A percentile compares a stretch with the other conserved stretches of the same genome.
These are phyloP conservation scores for Haplographium delicatum DNA, from an alignment of 495 filamentous ascomycete genomes.

Conservation along the genomic window DNA sequence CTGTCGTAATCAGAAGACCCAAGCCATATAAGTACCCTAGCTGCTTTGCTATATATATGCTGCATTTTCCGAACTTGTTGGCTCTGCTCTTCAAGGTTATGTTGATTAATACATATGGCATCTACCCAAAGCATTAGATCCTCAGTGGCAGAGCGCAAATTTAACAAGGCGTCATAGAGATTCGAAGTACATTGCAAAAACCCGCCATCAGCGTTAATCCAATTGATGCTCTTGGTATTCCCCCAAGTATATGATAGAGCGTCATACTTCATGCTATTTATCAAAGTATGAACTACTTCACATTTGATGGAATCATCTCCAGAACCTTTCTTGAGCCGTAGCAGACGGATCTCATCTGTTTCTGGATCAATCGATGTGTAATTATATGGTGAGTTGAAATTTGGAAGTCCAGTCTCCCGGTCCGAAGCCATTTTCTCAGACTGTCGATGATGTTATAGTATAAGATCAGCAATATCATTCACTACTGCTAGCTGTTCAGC, in stretches of 20 bases:
- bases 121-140: too few relatives aligned
- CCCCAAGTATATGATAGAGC: background rate
- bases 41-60: background rate
- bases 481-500: too few relatives aligned
- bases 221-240: background rate
- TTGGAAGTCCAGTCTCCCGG: too few relatives aligned
- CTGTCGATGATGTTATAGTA: too few relatives aligned
- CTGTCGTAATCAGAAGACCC: background rate
- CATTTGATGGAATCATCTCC: background rate
- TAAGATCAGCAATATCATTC: too few relatives aligned
- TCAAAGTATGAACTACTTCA: background rate
- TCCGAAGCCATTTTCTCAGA: too few relatives aligned
- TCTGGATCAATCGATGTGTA: background rate
- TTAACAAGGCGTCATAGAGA: background rate
- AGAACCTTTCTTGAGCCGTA: background rate
- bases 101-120: too few relatives aligned
- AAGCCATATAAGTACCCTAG: background rate
- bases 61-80: background rate
- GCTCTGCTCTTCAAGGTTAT: background rate
- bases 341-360: background rate
- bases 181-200: background rate
- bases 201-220: background rate
- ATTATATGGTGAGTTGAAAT: too few relatives aligned
- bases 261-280: background rate
- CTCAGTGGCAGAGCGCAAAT: background rate